Base-by-base conservation (phyloP, 192 early-diverging fungal genomes). In the Coemansia sp. region DNA sequence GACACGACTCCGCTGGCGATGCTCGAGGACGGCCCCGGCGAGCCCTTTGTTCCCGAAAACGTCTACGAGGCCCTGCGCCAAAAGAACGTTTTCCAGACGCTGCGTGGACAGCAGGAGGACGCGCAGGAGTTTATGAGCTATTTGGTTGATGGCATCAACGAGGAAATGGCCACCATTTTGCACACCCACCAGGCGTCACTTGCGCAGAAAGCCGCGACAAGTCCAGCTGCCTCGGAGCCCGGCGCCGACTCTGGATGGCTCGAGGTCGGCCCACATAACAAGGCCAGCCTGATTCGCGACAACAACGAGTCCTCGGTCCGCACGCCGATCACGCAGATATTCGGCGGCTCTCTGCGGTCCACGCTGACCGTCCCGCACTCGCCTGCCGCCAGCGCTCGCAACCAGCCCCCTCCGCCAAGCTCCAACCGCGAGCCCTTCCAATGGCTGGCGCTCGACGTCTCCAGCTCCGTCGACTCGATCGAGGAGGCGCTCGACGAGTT, bases 121-220 rank as follows among this genome's bases (percentile, higher is more conserved):
- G 94, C 95, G 2, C 91, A 98, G 51, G 96, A 99, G 72, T 98
- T 95, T 78, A 76, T 98, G 62, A 90, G 90, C 49, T 97, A 90
- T 66, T 67, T 99, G 7, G 70, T 99, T 48, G 90, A 99, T 66
- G 98, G 92, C 3, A 75, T 99, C 46, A 95, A 98, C 72, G 95
- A 98, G 61, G 98, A 99, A 67, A 83, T 93, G 67, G 75, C 55
- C 67, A 25, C 52, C 56, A 71, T 69, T n/a, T 22, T 51, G 55
- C 32, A 49, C 27, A 19, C 47, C 10, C 51, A 47, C 36, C 39
- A 50, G 19, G 53, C 35, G 29, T 5, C 23, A 27, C 36, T 18
- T 39, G 14, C 8, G 9, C 36, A n/a, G 23, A 19, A 42, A n/a
- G 39, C 35, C 6, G 11, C 39, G 4, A n/a, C 53, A 23, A 39